phyloP scores from a whole-genome alignment of 176 grass and related monocot species.

The Lolium perenne region DNA sequence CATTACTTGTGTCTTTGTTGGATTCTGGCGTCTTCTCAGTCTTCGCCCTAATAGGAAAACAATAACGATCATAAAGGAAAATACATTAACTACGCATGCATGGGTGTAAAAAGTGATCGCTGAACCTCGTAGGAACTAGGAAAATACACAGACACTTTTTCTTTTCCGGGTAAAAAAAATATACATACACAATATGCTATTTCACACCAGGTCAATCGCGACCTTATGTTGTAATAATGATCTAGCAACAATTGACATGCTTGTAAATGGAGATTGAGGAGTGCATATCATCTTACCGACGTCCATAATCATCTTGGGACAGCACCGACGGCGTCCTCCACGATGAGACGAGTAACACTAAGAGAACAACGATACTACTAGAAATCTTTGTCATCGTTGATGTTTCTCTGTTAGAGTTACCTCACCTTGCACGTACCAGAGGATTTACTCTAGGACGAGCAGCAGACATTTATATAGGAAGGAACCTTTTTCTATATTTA shows the following conservation, averaged over 20 bases:
- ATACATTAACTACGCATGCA: background rate
- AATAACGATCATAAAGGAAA: background rate
- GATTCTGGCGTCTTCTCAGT: background rate
- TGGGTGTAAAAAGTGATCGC: background rate
- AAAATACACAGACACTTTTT: no score
- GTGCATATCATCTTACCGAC: background rate
- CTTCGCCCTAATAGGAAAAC: background rate
- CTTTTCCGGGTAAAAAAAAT: no score
- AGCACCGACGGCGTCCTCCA: slow-evolving; percentile 17
- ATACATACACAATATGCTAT: background rate
- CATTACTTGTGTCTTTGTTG: background rate
- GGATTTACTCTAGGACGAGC: background rate
- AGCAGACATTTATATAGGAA: slow-evolving; percentile 31
- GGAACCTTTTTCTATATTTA: slow-evolving; percentile 24
- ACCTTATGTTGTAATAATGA: background rate
- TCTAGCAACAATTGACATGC: background rate
- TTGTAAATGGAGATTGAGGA: slow-evolving; percentile 2
- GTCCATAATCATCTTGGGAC: slow-evolving; percentile 43
- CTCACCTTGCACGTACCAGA: background rate
- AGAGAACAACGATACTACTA: background rate
- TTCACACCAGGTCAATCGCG: background rate
- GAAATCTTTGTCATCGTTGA: slow-evolving; percentile 39
- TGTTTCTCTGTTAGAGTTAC: background rate
- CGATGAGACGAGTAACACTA: slow-evolving; percentile 30
- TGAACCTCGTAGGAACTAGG: background rate